Base-by-base conservation (phyloP, 164 flowering plant genomes). In the Taxillus chinensis region DNA sequence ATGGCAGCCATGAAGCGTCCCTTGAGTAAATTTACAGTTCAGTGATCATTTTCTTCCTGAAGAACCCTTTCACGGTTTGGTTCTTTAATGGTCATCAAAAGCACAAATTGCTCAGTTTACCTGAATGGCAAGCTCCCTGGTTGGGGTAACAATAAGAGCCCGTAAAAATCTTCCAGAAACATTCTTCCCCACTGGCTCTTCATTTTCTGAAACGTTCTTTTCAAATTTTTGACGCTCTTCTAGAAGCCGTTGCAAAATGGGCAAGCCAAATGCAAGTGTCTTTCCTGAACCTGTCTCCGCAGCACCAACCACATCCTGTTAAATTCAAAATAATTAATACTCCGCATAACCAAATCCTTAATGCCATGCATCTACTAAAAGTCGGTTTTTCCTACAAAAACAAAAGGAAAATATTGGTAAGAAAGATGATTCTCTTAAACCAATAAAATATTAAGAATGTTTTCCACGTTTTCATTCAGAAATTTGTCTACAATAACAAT, bases 241-340 rank as follows among this genome's bases (percentile, higher is more conserved):
- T 43, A 92, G 84, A 16, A 90, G 83, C 14, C 98, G 90, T 61
- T 92, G 98, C 63, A 92, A 62, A 62, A 92, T 90, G 39, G 98
- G 98, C 75, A 90, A 69, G 64, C 98, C 98, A 84, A 93, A 86
- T 40, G 98, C 98, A 65, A 93, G 90, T 13, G 98, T 93, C 68
- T 92, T 92, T 40, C 98, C 98, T 64, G 97, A 93, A 61, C 98
- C 98, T 38, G 98, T 93, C 78, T 88, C 96, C 2, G 98, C 96
- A 72, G 97, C 98, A 65, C 98, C 98, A 72, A 88, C 72, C 52
- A 90, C 92, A 81, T 93, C 97, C 98, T 93, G 71, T 55, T 12
- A 62, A 62, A 68, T 27, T 27, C 0, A 27, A 27, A 27, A 27
- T 27, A 27, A 0, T 27, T 27, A 27, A 27, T 27, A 27, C 27